Percentiles rank a stretch among this genome's conserved stretches.
phyloP scores from a whole-genome alignment of 441 rosid species.

The Pelargonium australe region DNA sequence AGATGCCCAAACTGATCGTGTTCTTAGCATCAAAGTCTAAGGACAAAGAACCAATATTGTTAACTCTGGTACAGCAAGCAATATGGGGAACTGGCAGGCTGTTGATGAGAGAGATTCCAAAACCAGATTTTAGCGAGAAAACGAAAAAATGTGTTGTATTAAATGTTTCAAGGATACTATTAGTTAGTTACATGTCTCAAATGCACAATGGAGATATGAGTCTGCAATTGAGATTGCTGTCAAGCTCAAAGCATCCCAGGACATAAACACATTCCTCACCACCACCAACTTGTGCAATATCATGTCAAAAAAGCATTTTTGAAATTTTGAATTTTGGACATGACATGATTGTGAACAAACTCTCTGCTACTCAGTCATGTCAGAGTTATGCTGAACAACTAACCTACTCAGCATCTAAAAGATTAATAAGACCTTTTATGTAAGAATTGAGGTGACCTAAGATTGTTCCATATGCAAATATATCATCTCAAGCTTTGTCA shows the following conservation, averaged over 20 bases:
- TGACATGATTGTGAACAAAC: background rate
- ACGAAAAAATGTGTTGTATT: background rate
- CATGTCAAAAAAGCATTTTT: background rate
- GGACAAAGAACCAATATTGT: background rate
- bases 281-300: background rate
- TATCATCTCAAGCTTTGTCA: background rate
- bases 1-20: background rate
- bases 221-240: background rate
- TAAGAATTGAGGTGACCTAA: background rate
- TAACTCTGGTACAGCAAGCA: background rate
- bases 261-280: background rate
- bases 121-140: background rate
- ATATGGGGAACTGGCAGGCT: slow-evolving; percentile 5
- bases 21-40: background rate
- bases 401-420: background rate
- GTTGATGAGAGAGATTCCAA: background rate
- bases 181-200: background rate
- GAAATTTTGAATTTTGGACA: no score
- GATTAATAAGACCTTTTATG: background rate
- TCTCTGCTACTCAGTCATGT: background rate
- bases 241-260: background rate
- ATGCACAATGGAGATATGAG: background rate
- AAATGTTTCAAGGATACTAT: no score
- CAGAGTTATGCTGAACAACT: background rate
- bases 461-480: background rate